These are phyloP conservation scores for Tylopilus felleus DNA, from an alignment of 768 basidiomycete genomes.

Conservation along the genomic window DNA sequence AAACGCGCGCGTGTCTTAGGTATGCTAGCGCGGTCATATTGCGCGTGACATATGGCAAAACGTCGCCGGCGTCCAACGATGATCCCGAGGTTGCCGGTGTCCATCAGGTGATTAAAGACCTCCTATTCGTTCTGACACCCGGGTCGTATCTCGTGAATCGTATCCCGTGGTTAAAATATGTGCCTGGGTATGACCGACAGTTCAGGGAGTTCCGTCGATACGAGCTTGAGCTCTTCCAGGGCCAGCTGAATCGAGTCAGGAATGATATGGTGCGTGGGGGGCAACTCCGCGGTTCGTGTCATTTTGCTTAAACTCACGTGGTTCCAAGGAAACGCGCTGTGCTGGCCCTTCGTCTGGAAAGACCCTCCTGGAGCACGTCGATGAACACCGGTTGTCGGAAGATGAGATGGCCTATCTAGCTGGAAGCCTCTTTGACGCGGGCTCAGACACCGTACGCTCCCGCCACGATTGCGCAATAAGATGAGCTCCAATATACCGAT, in stretches of 20 bases:
- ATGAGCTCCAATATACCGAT: not conserved
- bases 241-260: slow-evolving; percentile 32
- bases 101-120: slow-evolving; percentile 14
- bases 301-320: not conserved
- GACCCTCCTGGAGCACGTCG: slow-evolving; percentile 49
- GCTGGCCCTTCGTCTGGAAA: slow-evolving; percentile 40
- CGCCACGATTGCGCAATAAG: too few relatives aligned
- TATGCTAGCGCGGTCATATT: slow-evolving; percentile 22
- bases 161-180: slow-evolving; percentile 34
- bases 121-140: slow-evolving; percentile 31
- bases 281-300: not conserved
- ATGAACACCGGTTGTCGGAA: slow-evolving; percentile 45
- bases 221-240: slow-evolving; percentile 49
- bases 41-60: slow-evolving; percentile 26
- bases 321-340: slow-evolving; percentile 6
- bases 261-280: slow-evolving; percentile 2
- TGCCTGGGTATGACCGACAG: slow-evolving; percentile 56
- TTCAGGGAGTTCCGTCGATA: slow-evolving; percentile 49
- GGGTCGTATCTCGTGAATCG: slow-evolving; percentile 33
- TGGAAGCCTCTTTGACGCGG: slow-evolving; percentile 60
- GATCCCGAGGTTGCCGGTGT: slow-evolving; percentile 19
- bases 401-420: slow-evolving; percentile 58
- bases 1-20: too few relatives aligned
- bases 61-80: slow-evolving; percentile 15
- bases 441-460: slow-evolving; percentile 45